These are phyloP conservation scores for Xerocomus nothofagi DNA, from an alignment of 1,284 basidiomycete genomes.

Conservation along the genomic window DNA sequence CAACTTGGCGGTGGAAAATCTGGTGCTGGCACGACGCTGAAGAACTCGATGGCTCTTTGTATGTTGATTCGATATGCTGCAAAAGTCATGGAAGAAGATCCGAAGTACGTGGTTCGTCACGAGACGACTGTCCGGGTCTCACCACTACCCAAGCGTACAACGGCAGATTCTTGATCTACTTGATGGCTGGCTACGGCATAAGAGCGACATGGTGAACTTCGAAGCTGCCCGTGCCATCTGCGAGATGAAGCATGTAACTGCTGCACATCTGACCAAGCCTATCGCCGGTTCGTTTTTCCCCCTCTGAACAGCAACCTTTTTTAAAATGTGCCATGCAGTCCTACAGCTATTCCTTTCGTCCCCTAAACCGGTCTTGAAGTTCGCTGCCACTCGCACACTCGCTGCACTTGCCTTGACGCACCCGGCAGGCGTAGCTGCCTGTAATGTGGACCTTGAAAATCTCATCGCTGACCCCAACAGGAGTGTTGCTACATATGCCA, in stretches of 20 bases:
- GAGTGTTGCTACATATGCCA: conserved; percentile 97
- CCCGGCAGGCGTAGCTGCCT: conserved; percentile 84
- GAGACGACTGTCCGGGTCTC: not conserved
- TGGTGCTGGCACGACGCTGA: conserved; percentile 77
- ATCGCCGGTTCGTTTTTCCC: conserved; percentile 69
- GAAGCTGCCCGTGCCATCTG: conserved; percentile 98
- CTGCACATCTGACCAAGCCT: conserved; percentile 80
- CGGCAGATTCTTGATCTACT: conserved; percentile 92
- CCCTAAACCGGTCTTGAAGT: conserved; percentile 92
- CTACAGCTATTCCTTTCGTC: conserved; percentile 93
- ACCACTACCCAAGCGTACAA: conserved; percentile 61
- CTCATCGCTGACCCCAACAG: conserved; percentile 96
- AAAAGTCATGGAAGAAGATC: conserved; percentile 98
- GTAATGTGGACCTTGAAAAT: conserved; percentile 98
- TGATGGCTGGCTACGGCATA: conserved; percentile 95
- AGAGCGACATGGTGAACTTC: conserved; percentile 99
- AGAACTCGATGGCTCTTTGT: conserved; percentile 98
- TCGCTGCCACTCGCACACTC: conserved; percentile 95
- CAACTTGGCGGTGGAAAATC: conserved; percentile 90
- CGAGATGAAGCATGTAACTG: conserved; percentile 85
- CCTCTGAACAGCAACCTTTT: conserved; percentile 6
- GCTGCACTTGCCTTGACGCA: conserved; percentile 85
- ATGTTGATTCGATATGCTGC: conserved; percentile 98
- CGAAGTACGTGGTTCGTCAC: conserved; percentile 66
- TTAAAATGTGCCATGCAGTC: conserved; percentile 46